phyloP scores from a whole-genome alignment of 2,329 filamentous ascomycete genomes.

The Beauveria sp. region DNA sequence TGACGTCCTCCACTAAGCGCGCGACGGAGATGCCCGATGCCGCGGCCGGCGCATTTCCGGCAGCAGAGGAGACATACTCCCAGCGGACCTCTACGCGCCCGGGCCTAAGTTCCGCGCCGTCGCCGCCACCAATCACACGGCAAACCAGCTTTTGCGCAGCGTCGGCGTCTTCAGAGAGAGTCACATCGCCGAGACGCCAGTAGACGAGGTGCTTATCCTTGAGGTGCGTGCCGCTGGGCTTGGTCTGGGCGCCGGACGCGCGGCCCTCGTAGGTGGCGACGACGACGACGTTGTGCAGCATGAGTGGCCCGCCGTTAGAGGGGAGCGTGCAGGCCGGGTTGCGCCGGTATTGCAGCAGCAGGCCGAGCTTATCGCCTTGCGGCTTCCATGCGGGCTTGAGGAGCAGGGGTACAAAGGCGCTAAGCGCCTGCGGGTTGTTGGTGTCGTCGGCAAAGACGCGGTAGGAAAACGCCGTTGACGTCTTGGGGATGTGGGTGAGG shows the following conservation, averaged over 20 bases:
- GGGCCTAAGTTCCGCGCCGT: conserved; percentile 60
- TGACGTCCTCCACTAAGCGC: conserved; percentile 30
- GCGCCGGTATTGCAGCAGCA: conserved; percentile 75
- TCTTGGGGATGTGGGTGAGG: conserved; percentile 62
- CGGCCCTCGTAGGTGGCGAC: conserved; percentile 64
- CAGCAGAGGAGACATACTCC: conserved; percentile 47
- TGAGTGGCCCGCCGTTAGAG: conserved; percentile 24
- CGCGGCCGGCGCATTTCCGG: conserved; percentile 20
- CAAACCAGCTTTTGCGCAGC: conserved; percentile 72
- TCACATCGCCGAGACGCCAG: conserved; percentile 74
- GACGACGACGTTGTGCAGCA: conserved; percentile 64
- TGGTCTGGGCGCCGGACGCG: conserved; percentile 63
- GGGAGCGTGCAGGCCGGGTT: conserved; percentile 58
- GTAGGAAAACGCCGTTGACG: conserved; percentile 85
- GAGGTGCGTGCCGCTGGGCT: conserved; percentile 70
- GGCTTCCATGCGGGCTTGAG: conserved; percentile 75
- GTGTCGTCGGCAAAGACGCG: conserved; percentile 65
- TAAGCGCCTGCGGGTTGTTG: conserved; percentile 35
- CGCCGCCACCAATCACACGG: conserved; percentile 60
- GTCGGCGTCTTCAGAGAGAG: conserved; percentile 47
- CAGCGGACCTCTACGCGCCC: conserved; percentile 78
- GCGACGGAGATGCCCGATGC: conserved; percentile 60
- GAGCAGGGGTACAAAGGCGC: conserved; percentile 60
- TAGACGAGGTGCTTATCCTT: conserved; percentile 71
- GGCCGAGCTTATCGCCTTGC: conserved; percentile 75